Percentiles rank a stretch among this genome's conserved stretches.
Evolutionary conservation across 192 early-diverging fungal genomes (phyloP).

Genomic region (Obelidium mucronatum): DNA sequence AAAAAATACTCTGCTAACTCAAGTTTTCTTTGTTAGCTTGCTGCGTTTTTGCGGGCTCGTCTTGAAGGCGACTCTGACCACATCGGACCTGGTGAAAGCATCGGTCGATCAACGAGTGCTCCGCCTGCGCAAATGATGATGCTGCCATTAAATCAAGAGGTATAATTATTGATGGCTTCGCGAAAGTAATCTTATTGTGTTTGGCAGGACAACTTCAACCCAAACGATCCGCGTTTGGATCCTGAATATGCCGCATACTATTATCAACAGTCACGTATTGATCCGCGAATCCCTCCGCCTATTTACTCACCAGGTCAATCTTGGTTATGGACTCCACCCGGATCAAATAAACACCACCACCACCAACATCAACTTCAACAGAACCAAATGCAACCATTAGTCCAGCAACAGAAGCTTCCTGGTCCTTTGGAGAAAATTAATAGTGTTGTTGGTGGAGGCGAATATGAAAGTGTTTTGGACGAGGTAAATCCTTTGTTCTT

Average conservation of each 20-base stretch:
- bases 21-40: too few relatives aligned
- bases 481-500: slow-evolving; percentile 5
- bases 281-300: slow-evolving; percentile 65
- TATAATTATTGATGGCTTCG: background rate
- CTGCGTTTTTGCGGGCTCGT: slow-evolving; percentile 48
- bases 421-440: slow-evolving; percentile 41
- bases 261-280: slow-evolving; percentile 61
- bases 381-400: too few relatives aligned
- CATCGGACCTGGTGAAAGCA: background rate
- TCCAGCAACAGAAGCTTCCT: slow-evolving; percentile 45
- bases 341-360: slow-evolving; percentile 23
- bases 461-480: slow-evolving; percentile 2
- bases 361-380: slow-evolving; percentile 27
- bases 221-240: slow-evolving; percentile 64
- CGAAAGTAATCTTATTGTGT: background rate
- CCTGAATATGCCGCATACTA: slow-evolving; percentile 72
- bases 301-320: slow-evolving; percentile 71
- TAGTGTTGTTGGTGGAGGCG: slow-evolving; percentile 1
- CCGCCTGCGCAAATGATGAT: slow-evolving; percentile 75
- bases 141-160: slow-evolving; percentile 22
- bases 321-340: slow-evolving; percentile 70
- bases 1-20: too few relatives aligned
- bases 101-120: slow-evolving; percentile 72
- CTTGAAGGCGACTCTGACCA: slow-evolving; percentile 45
- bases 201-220: background rate